phyloP scores from a whole-genome alignment of 768 basidiomycete species.

The Crepidotus variabilis region DNA sequence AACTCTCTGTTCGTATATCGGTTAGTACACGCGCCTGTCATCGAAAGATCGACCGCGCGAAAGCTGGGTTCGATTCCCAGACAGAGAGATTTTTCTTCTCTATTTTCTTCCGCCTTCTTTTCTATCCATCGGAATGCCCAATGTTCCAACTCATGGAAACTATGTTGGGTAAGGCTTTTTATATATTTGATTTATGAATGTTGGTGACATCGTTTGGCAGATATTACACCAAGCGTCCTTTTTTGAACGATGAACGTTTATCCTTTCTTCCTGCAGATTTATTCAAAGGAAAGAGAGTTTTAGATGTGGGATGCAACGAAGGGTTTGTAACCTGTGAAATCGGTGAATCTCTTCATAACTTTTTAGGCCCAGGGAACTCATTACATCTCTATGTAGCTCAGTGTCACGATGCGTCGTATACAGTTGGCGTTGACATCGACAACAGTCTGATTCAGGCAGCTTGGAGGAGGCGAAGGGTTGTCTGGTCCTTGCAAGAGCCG shows the following conservation, averaged over 20 bases:
- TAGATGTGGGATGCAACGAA: constrained; percentile 88
- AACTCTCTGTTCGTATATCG: constrained; percentile 34
- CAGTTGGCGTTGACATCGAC: constrained; percentile 87
- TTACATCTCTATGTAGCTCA: constrained; percentile 47
- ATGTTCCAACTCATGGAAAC: constrained; percentile 55
- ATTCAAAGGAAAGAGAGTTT: constrained; percentile 54
- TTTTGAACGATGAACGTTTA: constrained; percentile 59
- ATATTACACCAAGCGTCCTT: constrained; percentile 76
- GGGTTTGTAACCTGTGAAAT: constrained; percentile 85
- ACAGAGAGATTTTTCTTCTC: constrained; percentile 7
- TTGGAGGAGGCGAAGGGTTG: constrained; percentile 64
- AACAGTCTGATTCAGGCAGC: constrained; percentile 68
- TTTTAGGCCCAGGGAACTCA: background rate
- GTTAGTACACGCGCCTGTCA: constrained; percentile 52
- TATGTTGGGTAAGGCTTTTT: constrained; percentile 53
- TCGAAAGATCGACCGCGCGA: constrained; percentile 5
- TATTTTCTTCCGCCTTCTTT: constrained; percentile 1
- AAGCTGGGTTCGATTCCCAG: constrained; percentile 15
- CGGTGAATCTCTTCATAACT: constrained; percentile 35
- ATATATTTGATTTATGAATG: background rate
- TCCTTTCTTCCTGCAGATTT: constrained; percentile 50
- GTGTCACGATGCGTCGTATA: constrained; percentile 52
- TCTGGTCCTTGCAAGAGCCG: constrained; percentile 69
- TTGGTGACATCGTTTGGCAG: constrained; percentile 26
- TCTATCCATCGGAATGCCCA: background rate